Evolutionary conservation across 2,329 filamentous ascomycete species (phyloP), one percentile per base, ranked within the genome.

Genomic region (Ascochyta pisi): DNA sequence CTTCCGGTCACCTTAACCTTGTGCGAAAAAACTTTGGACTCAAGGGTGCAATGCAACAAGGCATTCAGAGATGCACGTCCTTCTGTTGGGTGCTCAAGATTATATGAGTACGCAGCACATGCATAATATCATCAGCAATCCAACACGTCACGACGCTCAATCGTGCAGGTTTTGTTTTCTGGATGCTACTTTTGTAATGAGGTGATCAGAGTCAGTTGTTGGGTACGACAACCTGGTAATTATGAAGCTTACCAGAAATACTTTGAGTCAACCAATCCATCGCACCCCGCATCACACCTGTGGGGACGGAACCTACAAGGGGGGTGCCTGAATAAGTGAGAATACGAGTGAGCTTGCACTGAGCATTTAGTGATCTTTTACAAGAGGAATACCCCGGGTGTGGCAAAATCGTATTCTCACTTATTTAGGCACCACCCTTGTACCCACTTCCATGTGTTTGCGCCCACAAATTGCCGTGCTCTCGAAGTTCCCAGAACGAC

Each of bases 231-330:
- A 42, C 26, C 15, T 42, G 10, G 4, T 37, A 24, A 8, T 6
- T 9, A 10, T 39, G 23, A 37, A 19, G 19, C 19, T 44, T 10
- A 19, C 27, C 48, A 39, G 34, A 41, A 45, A 26, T 6, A 6
- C n/a, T 26, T 41, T 23, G 33, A 39, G 29, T 47, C 37, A 50
- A 38, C 42, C 35, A 31, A 6, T 16, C 5, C 34, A 40, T 38
- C 19, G 19, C 19, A 19, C 19, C 29, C 46, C 34, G 34, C 35
- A 50, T 23, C 7, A n/a, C 23, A n/a, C 35, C 19, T 24, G 53
- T 31, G 45, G 35, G 40, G 52, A n/a, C 33, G 34, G 52, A n/a
- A 34, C 23, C 24, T 43, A n/a, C n/a, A n/a, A n/a, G n/a, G n/a
- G n/a, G n/a, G n/a, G n/a, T n/a, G n/a, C n/a, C n/a, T n/a, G n/a